Base-by-base conservation (phyloP, 2,329 filamentous ascomycete genomes). In the Aureobasidium sp. region DNA sequence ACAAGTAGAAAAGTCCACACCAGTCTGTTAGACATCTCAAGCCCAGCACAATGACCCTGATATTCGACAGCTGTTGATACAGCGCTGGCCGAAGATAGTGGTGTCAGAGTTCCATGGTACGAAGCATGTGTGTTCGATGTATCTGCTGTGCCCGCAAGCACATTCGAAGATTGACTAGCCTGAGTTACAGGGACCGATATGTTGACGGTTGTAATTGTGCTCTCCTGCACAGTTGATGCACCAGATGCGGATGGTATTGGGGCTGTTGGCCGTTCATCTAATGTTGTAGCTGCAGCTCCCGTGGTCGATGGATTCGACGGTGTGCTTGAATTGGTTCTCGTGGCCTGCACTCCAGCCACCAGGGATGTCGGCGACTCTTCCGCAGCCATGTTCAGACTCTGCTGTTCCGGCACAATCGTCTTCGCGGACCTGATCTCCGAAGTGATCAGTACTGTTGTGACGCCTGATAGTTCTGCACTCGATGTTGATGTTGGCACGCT, bases 201-300 rank as follows among this genome's bases (percentile, higher is more conserved):
- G 7, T 31, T 31, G 29, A 31, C 29, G 29, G 8, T 31, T 31
- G 2, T 8, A 9, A 9, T 9, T 2, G 5, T 8, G 7, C 7
- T 31, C 29, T 31, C 29, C 5, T 31, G 8, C 8, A 8, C 29
- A 17, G 4, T 17, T 15, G 15, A 5, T n/a, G 17, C 5, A 41
- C 5, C 15, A n/a, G 15, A n/a, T 42, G 39, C 2, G 39, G n/a
- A 9, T n/a, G 11, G 4, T 9, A 9, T n/a, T 11, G n/a, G 2
- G 7, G n/a, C 20, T 9, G n/a, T 8, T 0, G 39, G 9, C 6
- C 20, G 5, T 7, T 42, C n/a, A 3, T 20, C 6, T 3, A 17
- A 0, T 9, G 6, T 20, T 6, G 1, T 20, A 5, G n/a, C 9
- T 1, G 39, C 3, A 5, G 7, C 20, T 8, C 2, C 11, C 17